Evolutionary conservation across 345 rosid species (phyloP).

Genomic region (Heritiera fomes): DNA sequence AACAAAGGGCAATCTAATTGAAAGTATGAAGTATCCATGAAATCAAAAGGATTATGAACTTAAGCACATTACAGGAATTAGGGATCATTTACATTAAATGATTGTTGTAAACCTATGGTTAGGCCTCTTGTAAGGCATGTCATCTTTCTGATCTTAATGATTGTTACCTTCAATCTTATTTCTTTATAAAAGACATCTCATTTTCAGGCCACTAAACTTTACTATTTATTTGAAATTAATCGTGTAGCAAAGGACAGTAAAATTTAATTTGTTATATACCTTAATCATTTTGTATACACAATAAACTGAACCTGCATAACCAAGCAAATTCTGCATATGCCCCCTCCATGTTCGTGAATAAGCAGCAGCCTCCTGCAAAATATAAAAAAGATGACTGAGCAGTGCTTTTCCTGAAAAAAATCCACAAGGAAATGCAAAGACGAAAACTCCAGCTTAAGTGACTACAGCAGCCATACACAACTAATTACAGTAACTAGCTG

Average conservation of each 20-base stretch:
- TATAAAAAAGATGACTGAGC: conserved; percentile 16
- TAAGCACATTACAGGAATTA: background rate
- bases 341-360: conserved; percentile 96
- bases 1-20: background rate
- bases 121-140: background rate
- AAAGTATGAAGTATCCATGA: background rate
- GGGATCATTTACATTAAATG: background rate
- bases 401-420: conserved; percentile 11
- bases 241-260: conserved; percentile 13
- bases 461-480: background rate
- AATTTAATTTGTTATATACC: conserved; percentile 42
- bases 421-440: background rate
- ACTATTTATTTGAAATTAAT: conserved; percentile 7
- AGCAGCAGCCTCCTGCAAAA: conserved; percentile 88
- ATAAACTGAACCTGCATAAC: conserved; percentile 89
- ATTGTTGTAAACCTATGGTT: background rate
- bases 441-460: background rate
- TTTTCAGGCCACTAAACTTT: background rate
- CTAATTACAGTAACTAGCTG: background rate
- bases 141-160: background rate
- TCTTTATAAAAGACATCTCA: background rate
- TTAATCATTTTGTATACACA: conserved; percentile 98
- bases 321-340: conserved; percentile 94
- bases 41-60: background rate
- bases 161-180: background rate